Evolutionary conservation across 1,284 basidiomycete genomes (phyloP), one percentile per base, ranked within the genome.

Genomic region (Cystobasidium pallidum): DNA sequence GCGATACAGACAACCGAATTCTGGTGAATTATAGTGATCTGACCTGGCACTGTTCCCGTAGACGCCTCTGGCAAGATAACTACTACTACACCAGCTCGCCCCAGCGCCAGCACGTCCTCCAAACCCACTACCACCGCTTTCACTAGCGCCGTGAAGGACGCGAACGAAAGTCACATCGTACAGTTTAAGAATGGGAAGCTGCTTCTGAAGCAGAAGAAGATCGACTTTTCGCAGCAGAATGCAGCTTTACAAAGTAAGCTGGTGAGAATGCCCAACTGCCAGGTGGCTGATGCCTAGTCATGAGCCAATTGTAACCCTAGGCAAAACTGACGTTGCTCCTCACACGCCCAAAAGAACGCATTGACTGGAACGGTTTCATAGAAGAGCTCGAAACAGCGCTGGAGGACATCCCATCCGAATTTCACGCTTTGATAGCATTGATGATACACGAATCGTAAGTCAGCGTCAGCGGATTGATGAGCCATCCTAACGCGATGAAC

Each of bases 371-470:
- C 61, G 73, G 62, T 66, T 62, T 65, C 61, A 30, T 73, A 21
- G 32, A 73, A 52, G 55, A 68, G 24, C 26, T 43, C 4, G 70
- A 71, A 4, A 75, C 76, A 15, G 73, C 74, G 34, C 61, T 93
- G 13, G 79, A 78, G 6, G 76, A 78, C 7, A 84, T 93, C 54
- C 88, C 91, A 0, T 84, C 87, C 3, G 86, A 88, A 71, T 85
- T 91, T 78, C 84, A 84, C 74, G 86, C 89, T 1, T 82, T 93
- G 24, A 86, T 94, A 76, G 90, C 87, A 1, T 92, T 92, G 80
- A 81, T 92, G 47, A 86, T 86, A 0, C 88, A 91, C 74, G 90
- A 92, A 81, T 91, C 90, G 90, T 90, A 73, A 58, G 83, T 75
- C n/a, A n/a, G n/a, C n/a, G n/a, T n/a, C n/a, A n/a, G n/a, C n/a